Percentiles rank a stretch among this genome's conserved stretches.
Conservation (phyloP, 1,139 yeast genomes). For the Hyphopichia fennica region DNA sequence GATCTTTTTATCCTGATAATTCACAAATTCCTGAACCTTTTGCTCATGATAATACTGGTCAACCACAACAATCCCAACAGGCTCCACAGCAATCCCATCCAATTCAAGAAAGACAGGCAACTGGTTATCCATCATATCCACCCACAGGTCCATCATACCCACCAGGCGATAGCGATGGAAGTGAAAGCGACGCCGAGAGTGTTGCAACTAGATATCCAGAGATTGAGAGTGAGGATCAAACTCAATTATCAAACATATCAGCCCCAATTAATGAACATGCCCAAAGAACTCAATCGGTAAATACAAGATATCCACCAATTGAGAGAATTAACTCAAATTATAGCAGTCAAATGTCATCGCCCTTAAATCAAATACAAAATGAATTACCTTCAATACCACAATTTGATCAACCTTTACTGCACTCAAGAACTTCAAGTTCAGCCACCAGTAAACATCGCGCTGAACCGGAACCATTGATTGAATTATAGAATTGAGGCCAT, state of each 20-base stretch:
- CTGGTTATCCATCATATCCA: neutral
- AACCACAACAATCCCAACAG: neutral
- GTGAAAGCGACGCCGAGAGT: slow-evolving; percentile 3
- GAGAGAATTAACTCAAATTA: slow-evolving; percentile 13
- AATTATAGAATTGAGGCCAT: slow-evolving; percentile 18
- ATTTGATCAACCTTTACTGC: neutral
- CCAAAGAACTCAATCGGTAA: slow-evolving; percentile 9
- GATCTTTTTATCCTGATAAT: neutral
- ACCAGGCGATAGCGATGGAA: slow-evolving; percentile 6
- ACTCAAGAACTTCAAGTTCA: neutral
- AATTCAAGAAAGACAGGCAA: neutral
- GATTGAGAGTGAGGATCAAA: neutral
- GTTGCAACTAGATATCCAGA: slow-evolving; percentile 3
- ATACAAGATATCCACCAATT: slow-evolving; percentile 19
- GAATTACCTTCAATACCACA: slow-evolving; percentile 9
- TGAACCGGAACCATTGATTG: slow-evolving; percentile 40
- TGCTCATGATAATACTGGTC: neutral
- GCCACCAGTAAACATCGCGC: slow-evolving; percentile 6
- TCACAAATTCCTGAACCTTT: neutral
- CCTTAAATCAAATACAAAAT: slow-evolving; percentile 1
- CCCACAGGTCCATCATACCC: slow-evolving; percentile 5
- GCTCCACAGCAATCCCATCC: neutral
- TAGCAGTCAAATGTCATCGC: neutral
- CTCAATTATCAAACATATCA: neutral
- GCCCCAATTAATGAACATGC: slow-evolving; percentile 1